Evolutionary conservation across 345 rosid genomes (phyloP).

Genomic region (Mallotus nudiflorus): DNA sequence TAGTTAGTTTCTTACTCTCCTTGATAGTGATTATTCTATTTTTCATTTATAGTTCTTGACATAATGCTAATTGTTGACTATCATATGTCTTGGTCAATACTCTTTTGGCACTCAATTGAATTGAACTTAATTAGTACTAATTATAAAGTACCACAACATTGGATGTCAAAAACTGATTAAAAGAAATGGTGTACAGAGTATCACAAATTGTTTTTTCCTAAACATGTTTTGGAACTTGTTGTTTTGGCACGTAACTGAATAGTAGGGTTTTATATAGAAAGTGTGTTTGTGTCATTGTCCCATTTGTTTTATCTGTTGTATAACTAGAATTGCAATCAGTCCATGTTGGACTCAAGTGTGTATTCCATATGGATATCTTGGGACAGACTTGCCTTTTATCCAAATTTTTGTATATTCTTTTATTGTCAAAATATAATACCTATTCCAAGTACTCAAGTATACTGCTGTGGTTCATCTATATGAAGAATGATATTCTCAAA

Average conservation of each 20-base stretch:
- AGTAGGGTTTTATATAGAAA: not conserved
- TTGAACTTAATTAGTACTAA: too few species aligned
- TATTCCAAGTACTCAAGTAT: not conserved
- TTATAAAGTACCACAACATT: too few species aligned
- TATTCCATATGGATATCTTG: not conserved
- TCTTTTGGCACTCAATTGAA: too few species aligned
- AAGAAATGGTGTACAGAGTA: too few species aligned
- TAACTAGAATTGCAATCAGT: slow-evolving; percentile 7
- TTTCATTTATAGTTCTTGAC: slow-evolving; percentile 2
- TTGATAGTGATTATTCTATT: slow-evolving; percentile 1
- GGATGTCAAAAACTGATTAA: too few species aligned
- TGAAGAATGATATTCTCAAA: not conserved
- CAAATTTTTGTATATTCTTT: too few species aligned
- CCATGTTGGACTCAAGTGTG: not conserved
- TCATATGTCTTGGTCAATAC: too few species aligned
- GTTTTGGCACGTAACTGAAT: not conserved
- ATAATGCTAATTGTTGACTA: too few species aligned
- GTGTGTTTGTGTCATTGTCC: not conserved
- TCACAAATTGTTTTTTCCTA: not conserved
- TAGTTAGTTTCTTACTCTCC: slow-evolving; percentile 1
- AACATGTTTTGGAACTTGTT: slow-evolving; percentile 3
- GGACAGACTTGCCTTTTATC: not conserved
- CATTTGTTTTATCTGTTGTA: not conserved
- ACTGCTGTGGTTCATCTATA: not conserved
- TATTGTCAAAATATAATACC: too few species aligned